Conservation (phyloP, 2,329 filamentous ascomycete species). For the Sclerotinia nivalis region DNA sequence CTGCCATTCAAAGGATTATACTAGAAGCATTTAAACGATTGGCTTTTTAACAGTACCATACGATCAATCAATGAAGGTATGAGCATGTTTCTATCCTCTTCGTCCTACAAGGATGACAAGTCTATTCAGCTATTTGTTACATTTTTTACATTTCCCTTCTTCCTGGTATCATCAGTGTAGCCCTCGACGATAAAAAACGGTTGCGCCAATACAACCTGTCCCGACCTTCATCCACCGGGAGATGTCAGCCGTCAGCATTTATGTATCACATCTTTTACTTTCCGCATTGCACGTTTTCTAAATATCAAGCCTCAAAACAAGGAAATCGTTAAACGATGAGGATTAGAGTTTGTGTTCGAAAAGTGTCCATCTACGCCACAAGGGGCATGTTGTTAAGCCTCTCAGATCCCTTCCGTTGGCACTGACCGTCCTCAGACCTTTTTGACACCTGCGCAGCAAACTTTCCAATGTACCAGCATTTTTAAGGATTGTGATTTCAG, state of each 20-base stretch:
- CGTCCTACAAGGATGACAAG: conserved; percentile 6
- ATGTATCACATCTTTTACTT: background rate
- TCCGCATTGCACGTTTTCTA: background rate
- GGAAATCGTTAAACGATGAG: background rate
- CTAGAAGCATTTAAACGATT: background rate
- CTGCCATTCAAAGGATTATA: background rate
- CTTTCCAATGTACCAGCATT: background rate
- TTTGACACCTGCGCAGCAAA: conserved; percentile 10
- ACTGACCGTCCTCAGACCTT: conserved; percentile 1
- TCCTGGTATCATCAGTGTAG: conserved; percentile 7
- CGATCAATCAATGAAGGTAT: background rate
- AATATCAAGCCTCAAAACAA: background rate
- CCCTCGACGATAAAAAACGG: conserved; percentile 18
- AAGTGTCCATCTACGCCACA: conserved; percentile 1
- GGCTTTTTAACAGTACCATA: too few relatives aligned
- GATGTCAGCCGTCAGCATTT: conserved; percentile 10
- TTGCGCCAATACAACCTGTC: background rate
- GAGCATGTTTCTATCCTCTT: background rate
- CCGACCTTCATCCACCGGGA: background rate
- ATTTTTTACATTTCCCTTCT: conserved; percentile 6
- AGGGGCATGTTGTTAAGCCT: conserved; percentile 4
- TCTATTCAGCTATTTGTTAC: conserved; percentile 1
- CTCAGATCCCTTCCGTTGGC: conserved; percentile 1
- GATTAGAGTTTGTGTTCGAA: background rate
- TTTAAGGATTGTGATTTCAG: background rate